These are phyloP conservation scores for Collybia sordida DNA, from an alignment of 768 basidiomycete genomes.

Conservation along the genomic window DNA sequence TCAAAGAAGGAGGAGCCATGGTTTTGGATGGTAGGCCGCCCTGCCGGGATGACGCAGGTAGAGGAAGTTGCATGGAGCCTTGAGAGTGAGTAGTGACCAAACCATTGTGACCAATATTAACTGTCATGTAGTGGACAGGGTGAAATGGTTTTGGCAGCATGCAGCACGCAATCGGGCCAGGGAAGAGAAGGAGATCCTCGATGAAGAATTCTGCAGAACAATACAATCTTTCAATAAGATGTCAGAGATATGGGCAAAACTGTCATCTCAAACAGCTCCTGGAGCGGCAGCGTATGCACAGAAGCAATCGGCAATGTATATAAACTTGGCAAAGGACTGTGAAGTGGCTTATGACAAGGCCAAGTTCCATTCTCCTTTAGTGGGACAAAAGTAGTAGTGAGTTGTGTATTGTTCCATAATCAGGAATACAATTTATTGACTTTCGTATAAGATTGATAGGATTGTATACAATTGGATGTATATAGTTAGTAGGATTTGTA, in stretches of 20 bases:
- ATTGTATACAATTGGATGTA: neutral
- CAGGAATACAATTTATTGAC: neutral
- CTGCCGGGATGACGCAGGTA: no score
- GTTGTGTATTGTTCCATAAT: neutral
- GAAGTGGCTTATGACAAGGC: neutral
- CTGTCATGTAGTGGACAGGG: constrained; percentile 16
- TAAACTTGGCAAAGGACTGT: no score
- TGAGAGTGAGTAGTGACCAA: constrained; percentile 17
- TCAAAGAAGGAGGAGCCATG: no score
- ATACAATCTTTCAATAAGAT: no score
- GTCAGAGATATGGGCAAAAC: constrained; percentile 1
- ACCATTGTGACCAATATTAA: neutral
- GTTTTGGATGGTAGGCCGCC: no score
- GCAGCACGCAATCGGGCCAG: constrained; percentile 18
- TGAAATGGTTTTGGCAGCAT: constrained; percentile 26
- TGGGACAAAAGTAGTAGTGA: neutral
- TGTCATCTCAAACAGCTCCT: neutral
- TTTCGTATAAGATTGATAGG: neutral
- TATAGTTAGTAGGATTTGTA: no score
- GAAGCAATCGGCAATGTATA: constrained; percentile 4
- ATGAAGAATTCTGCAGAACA: constrained; percentile 20
- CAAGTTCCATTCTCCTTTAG: neutral
- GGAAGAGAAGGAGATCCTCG: constrained; percentile 27
- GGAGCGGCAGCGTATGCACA: constrained; percentile 2
- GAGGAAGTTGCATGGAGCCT: constrained; percentile 21